Evolutionary conservation across 2,329 filamentous ascomycete species (phyloP), one percentile per base, ranked within the genome.

Genomic region (Magnaporthales sp.): DNA sequence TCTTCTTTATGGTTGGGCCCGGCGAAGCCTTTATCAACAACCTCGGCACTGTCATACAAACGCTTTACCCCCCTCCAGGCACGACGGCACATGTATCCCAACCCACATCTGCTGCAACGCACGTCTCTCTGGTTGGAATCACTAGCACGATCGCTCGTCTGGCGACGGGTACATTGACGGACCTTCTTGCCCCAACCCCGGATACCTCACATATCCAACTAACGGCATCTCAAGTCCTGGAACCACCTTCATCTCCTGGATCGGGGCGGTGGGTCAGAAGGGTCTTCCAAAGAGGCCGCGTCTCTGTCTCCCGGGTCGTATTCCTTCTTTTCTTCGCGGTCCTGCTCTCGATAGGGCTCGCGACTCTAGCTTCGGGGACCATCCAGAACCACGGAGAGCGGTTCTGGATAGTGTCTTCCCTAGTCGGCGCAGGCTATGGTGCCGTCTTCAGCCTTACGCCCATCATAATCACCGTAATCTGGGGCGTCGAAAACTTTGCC

Each of bases 21-120:
- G 94, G 93, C n/a, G 95, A 99, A 78, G 91, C 94, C 11, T 99
- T 97, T 76, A 93, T 98, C 79, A 99, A 98, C 79, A 99, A 98
- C 73, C 81, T 99, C 10, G 95, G 95, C 46, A 97, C 93, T 27
- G 89, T 99, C 68, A 93, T 98, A 71, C 90, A 91, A 71, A 96
- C 94, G 0, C 82, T 97, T 3, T 91, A 91, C 61, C 85, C 84
- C 15, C 88, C 86, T 22, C 76, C 79, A 7, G 56, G 56, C 22
- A 60, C 56, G 29, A 29, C 56, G 26, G 11, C 24, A 27, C 56
- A 60, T 3, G 26, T 27, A 15, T 27, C 22, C 6, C 24, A 26
- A 15, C 74, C 83, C 22, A 87, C 89, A 63, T 85, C 91, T 64
- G 84, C 91, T 54, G 87, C 93, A 67, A 97, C 93, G 0, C 95